Evolutionary conservation across 164 flowering plant species (phyloP), one percentile per base, ranked within the genome.

Genomic region (Chimonanthus praecox): DNA sequence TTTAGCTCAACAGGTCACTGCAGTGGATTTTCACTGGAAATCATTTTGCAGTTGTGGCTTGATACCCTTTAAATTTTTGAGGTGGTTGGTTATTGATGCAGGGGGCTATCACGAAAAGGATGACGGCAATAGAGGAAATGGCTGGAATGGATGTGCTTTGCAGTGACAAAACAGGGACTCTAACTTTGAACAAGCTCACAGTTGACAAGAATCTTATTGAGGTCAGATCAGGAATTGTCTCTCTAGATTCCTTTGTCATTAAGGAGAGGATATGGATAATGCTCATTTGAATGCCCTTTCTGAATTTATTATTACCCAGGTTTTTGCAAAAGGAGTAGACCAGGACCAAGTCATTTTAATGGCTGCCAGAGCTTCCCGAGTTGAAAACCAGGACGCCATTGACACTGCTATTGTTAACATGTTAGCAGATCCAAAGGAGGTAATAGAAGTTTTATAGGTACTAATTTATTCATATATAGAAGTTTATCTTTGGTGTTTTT

Each of bases 51-150:
- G 6, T 10, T 47, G 50, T 54, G 21, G 64, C 47, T 73, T 67
- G 3, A 6, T 43, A 9, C 15, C 21, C 50, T 48, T 10, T 44
- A 8, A 73, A 11, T 50, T 45, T 33, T 33, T 71, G 69, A 64
- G 47, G 10, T 21, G 48, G 6, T n/a, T 71, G 51, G 11, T 71
- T 48, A 73, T 70, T 72, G 18, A 64, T 72, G 46, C 79, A 94
- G 98, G 98, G 98, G 66, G 97, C 98, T 48, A 94, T 94, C 69
- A 90, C 97, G 5, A 92, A 94, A 78, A 88, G 98, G 83, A 92
- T 94, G 98, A 94, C 97, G 58, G 97, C 98, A 15, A 92, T 94
- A 54, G 97, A 94, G 78, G 98, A 92, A 84, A 91, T 94, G 98
- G 98, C 98, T 1, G 97, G 97, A 67, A 92, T 92, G 98, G 97